Evolutionary conservation across 2,329 filamentous ascomycete species (phyloP), one percentile per base, ranked within the genome.

Genomic region (Nemania sp.): DNA sequence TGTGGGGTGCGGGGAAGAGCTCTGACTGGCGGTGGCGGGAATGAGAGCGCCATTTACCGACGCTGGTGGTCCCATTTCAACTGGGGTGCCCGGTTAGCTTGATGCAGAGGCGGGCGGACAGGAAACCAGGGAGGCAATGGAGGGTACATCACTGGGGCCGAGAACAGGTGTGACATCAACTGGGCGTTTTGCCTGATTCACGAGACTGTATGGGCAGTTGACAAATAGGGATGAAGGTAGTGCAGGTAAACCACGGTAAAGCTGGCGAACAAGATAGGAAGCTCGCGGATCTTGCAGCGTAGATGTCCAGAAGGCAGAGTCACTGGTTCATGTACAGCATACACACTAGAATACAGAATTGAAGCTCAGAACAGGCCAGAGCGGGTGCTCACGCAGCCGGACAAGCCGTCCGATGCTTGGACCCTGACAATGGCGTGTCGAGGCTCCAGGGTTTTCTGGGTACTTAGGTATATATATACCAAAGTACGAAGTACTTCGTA

Each of bases 1-100:
- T 64, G 64, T 65, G 65, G 66, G 57, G 63, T 66, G 65, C 65
- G 66, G 66, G 65, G 66, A 61, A 64, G 60, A 53, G 58, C 41
- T 56, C 47, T 66, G 60, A 65, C 59, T 64, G 60, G 63, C 61
- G 61, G 64, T 60, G 64, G 59, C 54, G 62, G 52, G 51, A 60
- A 56, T 49, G 60, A 47, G 46, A 49, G 58, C 52, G 55, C 55
- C 48, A 55, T 53, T 58, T 48, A 47, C 49, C 43, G 55, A 40
- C 45, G 44, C 59, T 57, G 57, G 53, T 61, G 60, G 54, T 55
- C 47, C 57, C 50, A 55, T 50, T 51, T 50, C 33, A 37, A 34
- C 48, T 54, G 39, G 58, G 51, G 46, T 40, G 19, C 51, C 46
- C 49, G 43, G 57, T 60, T 60, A 60, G 57, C 51, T 52, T 26